Evolutionary conservation across 2,329 filamentous ascomycete genomes (phyloP), one percentile per base, ranked within the genome.

Genomic region (Zymoseptoria crescenta): DNA sequence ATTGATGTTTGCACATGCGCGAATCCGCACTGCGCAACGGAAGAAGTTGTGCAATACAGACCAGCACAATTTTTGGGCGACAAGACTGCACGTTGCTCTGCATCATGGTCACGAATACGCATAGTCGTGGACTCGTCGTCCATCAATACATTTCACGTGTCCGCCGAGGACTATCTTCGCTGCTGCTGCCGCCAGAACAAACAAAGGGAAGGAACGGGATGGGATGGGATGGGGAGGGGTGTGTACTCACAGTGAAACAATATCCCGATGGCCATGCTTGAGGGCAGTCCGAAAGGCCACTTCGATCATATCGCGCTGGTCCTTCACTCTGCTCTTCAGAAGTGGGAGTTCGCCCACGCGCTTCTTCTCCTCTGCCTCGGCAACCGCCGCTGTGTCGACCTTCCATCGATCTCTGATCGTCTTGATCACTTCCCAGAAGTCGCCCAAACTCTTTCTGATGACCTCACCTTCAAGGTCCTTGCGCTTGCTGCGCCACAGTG

Each of bases 401-500:
- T 84, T 85, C 83, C 83, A 87, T 45, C 80, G 75, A 69, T 86
- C 83, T 59, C 83, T 79, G 58, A 86, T 79, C 6, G 77, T 77
- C 67, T 82, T 82, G 60, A 86, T 74, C 51, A 85, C 74, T 54
- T 85, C 82, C 75, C 83, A 84, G 67, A 83, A 82, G 50, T 80
- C 77, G 54, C 77, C 77, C 63, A 86, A 74, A 51, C 80, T 80
- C 62, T 73, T 74, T 63, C 82, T 80, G 59, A 86, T 80, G 60
- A 79, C 79, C 27, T 81, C 78, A 16, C 76, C 73, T 57, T 75
- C 73, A 20, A 79, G 74, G 30, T 74, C 71, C 61, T 77, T 79
- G 62, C 80, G 81, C 60, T 79, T 79, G 52, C 81, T 79, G 54
- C 77, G 79, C 83, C 84, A 87, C 9, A 85, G 78, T 29, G 83